Evolutionary conservation across 164 flowering plant genomes (phyloP).

Genomic region (Aristolochia fimbriata): DNA sequence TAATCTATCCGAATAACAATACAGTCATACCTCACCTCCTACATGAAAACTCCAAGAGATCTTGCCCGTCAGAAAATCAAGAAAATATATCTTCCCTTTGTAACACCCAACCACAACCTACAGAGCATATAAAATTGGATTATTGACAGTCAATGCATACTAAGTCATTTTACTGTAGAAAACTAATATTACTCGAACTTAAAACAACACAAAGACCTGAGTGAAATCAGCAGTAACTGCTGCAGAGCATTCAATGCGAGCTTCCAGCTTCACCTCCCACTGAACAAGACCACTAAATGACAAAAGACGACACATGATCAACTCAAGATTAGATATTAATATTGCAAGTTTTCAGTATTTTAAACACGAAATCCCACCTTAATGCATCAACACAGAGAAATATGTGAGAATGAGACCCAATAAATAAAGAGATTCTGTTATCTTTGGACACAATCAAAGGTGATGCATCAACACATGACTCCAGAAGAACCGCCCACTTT

Average conservation of each 20-base stretch:
- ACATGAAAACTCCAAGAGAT: constrained; percentile 71
- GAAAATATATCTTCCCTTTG: constrained; percentile 74
- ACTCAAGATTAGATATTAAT: background rate
- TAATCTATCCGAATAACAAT: background rate
- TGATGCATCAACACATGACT: constrained; percentile 95
- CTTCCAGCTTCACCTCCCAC: constrained; percentile 66
- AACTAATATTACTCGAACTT: background rate
- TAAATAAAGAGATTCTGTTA: constrained; percentile 36
- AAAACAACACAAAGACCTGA: constrained; percentile 36
- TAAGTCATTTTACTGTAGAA: constrained; percentile 1
- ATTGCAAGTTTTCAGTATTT: background rate
- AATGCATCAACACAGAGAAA: constrained; percentile 60
- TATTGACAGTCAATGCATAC: background rate
- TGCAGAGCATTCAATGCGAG: constrained; percentile 84
- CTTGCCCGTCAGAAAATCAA: constrained; percentile 56
- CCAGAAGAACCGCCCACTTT: constrained; percentile 70
- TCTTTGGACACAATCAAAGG: constrained; percentile 53
- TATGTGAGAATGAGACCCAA: constrained; percentile 78
- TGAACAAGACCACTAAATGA: constrained; percentile 46
- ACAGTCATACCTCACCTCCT: constrained; percentile 59
- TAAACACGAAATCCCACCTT: constrained; percentile 32
- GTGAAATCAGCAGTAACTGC: constrained; percentile 59
- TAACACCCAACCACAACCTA: constrained; percentile 93
- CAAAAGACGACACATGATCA: background rate
- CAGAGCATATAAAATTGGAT: constrained; percentile 4